Percentiles rank a stretch among this genome's conserved stretches.
Conservation (phyloP, 2,329 filamentous ascomycete genomes). For the Cercospora zeina region DNA sequence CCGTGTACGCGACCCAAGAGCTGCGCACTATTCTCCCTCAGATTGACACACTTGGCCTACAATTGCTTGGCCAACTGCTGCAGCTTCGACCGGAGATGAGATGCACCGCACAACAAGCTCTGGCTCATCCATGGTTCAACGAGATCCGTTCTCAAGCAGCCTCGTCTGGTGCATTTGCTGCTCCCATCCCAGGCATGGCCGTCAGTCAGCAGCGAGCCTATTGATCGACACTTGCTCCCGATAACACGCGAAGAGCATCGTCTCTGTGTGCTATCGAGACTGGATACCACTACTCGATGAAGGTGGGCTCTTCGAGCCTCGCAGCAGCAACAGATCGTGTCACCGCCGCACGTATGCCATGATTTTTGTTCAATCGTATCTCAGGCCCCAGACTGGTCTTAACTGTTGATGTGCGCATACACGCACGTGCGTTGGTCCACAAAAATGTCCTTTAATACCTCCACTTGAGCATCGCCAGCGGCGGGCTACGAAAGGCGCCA, state of each 20-base stretch:
- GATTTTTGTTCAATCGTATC: too few relatives aligned
- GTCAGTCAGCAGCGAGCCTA: slow-evolving; percentile 33
- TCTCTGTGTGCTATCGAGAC: not conserved
- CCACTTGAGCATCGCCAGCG: not conserved
- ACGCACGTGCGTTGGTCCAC: not conserved
- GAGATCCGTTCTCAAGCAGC: slow-evolving; percentile 53
- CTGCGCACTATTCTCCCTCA: slow-evolving; percentile 82
- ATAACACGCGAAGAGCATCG: not conserved
- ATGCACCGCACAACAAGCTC: slow-evolving; percentile 80
- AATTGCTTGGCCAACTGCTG: slow-evolving; percentile 85
- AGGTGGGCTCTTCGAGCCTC: not conserved
- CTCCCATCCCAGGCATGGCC: slow-evolving; percentile 25
- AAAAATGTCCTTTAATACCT: not conserved
- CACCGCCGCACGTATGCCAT: not conserved
- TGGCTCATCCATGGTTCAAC: slow-evolving; percentile 90
- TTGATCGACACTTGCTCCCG: slow-evolving; percentile 10
- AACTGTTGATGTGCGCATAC: not conserved
- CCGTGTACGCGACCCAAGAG: slow-evolving; percentile 91
- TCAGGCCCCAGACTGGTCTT: not conserved
- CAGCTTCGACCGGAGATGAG: slow-evolving; percentile 89
- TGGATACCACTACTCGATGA: not conserved
- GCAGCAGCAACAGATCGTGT: not conserved
- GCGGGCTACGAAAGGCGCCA: not conserved
- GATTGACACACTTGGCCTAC: slow-evolving; percentile 83
- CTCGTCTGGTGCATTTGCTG: slow-evolving; percentile 29